Evolutionary conservation across 1,284 basidiomycete species (phyloP).

Genomic region (Athelia psychrophila): DNA sequence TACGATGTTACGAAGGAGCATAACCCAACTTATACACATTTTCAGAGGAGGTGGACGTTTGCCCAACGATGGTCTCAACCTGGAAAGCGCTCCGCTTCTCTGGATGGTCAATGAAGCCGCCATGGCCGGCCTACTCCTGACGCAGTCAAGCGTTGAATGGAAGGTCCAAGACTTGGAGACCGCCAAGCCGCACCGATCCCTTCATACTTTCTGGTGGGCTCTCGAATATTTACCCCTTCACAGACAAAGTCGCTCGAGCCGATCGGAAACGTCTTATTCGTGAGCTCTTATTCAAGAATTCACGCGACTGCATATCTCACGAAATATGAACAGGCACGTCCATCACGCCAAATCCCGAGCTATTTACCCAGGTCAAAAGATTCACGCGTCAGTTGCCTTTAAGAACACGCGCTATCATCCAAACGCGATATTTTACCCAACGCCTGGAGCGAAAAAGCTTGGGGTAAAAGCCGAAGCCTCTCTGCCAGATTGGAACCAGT

Average conservation of each 20-base stretch:
- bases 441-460: too few species aligned
- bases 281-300: too few species aligned
- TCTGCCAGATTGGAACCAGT: too few species aligned
- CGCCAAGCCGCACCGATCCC: neutral
- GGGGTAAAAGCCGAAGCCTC: too few species aligned
- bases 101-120: slow-evolving; percentile 4
- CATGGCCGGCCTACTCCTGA: slow-evolving; percentile 1
- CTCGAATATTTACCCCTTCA: neutral
- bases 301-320: too few species aligned
- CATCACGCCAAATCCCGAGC: neutral
- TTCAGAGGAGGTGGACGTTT: slow-evolving; percentile 1
- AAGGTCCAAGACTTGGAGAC: neutral
- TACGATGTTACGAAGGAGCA: neutral
- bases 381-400: neutral
- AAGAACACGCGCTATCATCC: neutral
- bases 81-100: neutral
- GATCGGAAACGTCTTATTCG: neutral
- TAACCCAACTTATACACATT: neutral
- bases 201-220: neutral
- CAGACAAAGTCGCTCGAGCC: neutral
- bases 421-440: neutral
- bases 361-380: neutral
- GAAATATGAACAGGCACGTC: neutral
- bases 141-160: neutral
- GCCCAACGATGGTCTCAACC: neutral